These are phyloP conservation scores for Spathaspora passalidarum DNA, from an alignment of 805 yeast species.

Conservation along the genomic window DNA sequence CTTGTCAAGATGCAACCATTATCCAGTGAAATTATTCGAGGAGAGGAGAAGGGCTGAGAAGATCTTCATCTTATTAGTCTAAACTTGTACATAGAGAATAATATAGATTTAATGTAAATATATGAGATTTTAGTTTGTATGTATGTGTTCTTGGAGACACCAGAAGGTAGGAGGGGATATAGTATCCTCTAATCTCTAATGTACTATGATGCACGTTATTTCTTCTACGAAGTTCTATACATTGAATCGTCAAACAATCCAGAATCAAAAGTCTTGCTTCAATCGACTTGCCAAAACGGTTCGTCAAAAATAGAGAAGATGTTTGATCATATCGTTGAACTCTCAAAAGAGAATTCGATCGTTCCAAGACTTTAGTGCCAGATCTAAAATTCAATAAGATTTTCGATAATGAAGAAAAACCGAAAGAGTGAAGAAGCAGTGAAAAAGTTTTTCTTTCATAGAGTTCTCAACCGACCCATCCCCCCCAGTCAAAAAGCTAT, in stretches of 20 bases:
- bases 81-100: background rate
- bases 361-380: slow-evolving; percentile 13
- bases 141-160: slow-evolving; percentile 52
- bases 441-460: background rate
- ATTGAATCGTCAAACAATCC: background rate
- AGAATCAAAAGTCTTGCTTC: slow-evolving; percentile 26
- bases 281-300: slow-evolving; percentile 42
- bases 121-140: slow-evolving; percentile 11
- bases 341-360: slow-evolving; percentile 10
- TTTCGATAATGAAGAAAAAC: slow-evolving; percentile 1
- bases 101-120: background rate
- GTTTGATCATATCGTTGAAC: slow-evolving; percentile 16
- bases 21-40: slow-evolving; percentile 31
- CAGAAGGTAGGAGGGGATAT: slow-evolving; percentile 28
- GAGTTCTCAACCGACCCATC: too few relatives aligned
- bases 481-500: too few relatives aligned
- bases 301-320: slow-evolving; percentile 32
- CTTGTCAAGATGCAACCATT: slow-evolving; percentile 64
- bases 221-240: slow-evolving; percentile 9
- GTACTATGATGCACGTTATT: slow-evolving; percentile 47
- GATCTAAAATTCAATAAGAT: slow-evolving; percentile 1
- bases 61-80: too few relatives aligned
- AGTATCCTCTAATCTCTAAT: slow-evolving; percentile 26
- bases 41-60: slow-evolving; percentile 19
- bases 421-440: background rate